Percentiles rank a stretch among this genome's conserved stretches.
Conservation (phyloP, 2,329 filamentous ascomycete genomes). For the Claviceps sp. region DNA sequence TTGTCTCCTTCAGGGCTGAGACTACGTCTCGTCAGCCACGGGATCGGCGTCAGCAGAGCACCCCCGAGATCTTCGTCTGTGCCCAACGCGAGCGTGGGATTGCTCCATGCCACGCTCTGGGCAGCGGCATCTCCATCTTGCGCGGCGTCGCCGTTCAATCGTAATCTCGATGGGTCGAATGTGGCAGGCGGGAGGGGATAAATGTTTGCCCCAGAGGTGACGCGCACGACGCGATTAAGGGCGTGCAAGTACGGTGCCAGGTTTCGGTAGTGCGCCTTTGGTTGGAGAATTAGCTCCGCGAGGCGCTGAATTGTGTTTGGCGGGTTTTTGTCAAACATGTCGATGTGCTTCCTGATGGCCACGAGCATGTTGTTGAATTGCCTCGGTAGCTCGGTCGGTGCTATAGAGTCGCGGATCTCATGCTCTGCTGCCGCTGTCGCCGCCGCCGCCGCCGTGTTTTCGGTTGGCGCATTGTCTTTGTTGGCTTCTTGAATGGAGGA, state of each 20-base stretch:
- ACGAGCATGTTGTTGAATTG: constrained; percentile 49
- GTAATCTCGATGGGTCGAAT: constrained; percentile 41
- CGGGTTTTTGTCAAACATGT: constrained; percentile 58
- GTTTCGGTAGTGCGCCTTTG: constrained; percentile 65
- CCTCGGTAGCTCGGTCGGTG: constrained; percentile 42
- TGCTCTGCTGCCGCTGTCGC: too few species aligned
- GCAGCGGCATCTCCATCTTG: constrained; percentile 9
- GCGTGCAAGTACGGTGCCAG: constrained; percentile 80
- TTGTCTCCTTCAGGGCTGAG: constrained; percentile 13
- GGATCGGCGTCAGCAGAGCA: constrained; percentile 83
- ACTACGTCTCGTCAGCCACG: constrained; percentile 53
- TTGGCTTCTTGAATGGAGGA: constrained; percentile 42
- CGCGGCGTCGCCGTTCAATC: constrained; percentile 43
- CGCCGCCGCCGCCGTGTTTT: constrained; percentile 8
- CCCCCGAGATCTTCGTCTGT: constrained; percentile 84
- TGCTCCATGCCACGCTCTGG: constrained; percentile 31
- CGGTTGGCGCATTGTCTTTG: constrained; percentile 52
- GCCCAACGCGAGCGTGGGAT: constrained; percentile 43
- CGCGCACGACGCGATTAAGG: constrained; percentile 77
- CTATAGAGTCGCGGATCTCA: constrained; percentile 15
- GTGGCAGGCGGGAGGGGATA: constrained; percentile 70
- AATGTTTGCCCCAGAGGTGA: constrained; percentile 65
- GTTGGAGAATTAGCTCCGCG: constrained; percentile 68
- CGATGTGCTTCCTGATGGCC: constrained; percentile 48
- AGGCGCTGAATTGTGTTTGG: constrained; percentile 90